Conservation (phyloP, 2,329 filamentous ascomycete species). For the Claviceps africana region DNA sequence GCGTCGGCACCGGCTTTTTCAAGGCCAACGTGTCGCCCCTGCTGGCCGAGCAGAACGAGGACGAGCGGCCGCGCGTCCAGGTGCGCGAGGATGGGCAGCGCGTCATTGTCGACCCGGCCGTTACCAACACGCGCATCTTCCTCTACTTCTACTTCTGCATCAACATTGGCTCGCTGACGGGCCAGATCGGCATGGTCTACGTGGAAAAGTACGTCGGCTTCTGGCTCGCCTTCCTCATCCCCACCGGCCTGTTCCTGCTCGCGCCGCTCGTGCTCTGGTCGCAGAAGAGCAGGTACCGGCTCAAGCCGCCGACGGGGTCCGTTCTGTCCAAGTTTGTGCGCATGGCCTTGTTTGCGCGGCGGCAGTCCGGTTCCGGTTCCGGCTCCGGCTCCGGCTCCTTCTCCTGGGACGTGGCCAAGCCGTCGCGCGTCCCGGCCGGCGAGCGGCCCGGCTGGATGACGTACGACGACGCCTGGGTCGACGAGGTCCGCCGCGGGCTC, state of each 20-base stretch:
- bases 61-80: constrained; percentile 42
- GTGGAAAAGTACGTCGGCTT: constrained; percentile 65
- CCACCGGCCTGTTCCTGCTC: constrained; percentile 48
- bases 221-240: constrained; percentile 57
- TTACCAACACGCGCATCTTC: constrained; percentile 55
- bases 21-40: constrained; percentile 66
- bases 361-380: no score
- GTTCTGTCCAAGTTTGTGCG: constrained; percentile 53
- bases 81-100: constrained; percentile 42
- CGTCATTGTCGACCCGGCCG: constrained; percentile 55
- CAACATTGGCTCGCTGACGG: constrained; percentile 47
- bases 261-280: constrained; percentile 48
- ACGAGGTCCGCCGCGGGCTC: constrained; percentile 58
- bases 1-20: constrained; percentile 63
- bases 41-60: constrained; percentile 55
- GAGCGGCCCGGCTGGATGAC: constrained; percentile 60
- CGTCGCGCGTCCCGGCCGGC: constrained; percentile 41
- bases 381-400: constrained; percentile 50
- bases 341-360: constrained; percentile 46
- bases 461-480: constrained; percentile 72
- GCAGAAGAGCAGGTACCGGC: constrained; percentile 46
- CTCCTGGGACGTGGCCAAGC: constrained; percentile 56
- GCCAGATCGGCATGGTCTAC: constrained; percentile 51
- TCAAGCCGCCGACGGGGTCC: constrained; percentile 55
- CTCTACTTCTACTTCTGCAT: constrained; percentile 45